These are phyloP conservation scores for Lachnellula arida DNA, from an alignment of 2,329 filamentous ascomycete species.

Conservation along the genomic window DNA sequence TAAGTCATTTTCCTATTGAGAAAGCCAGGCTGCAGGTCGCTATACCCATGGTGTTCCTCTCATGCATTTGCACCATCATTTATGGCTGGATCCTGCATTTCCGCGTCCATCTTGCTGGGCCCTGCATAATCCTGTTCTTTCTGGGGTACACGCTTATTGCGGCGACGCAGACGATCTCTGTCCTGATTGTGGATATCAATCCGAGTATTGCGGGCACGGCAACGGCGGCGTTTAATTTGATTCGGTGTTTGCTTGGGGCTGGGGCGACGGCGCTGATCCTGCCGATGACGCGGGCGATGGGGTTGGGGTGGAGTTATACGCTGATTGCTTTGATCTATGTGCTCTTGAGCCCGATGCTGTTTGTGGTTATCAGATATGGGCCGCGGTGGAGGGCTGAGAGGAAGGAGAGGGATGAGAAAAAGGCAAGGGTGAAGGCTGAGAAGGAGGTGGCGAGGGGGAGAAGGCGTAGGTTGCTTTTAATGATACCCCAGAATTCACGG, in stretches of 20 bases:
- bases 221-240: constrained; percentile 52
- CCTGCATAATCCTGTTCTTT: constrained; percentile 43
- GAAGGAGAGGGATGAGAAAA: constrained; percentile 18
- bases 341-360: constrained; percentile 36
- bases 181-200: constrained; percentile 53
- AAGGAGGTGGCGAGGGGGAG: background rate
- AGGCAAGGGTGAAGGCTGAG: background rate
- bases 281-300: constrained; percentile 47
- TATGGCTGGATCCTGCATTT: constrained; percentile 51
- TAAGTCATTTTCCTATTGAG: constrained; percentile 48
- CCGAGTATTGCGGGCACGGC: constrained; percentile 48
- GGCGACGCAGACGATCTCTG: constrained; percentile 46
- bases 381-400: constrained; percentile 40
- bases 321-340: constrained; percentile 42
- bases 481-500: too few species aligned
- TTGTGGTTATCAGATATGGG: constrained; percentile 40
- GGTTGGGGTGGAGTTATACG: constrained; percentile 48
- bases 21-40: constrained; percentile 45
- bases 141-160: constrained; percentile 48
- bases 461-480: background rate
- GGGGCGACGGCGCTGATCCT: constrained; percentile 47
- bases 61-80: constrained; percentile 41
- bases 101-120: constrained; percentile 40
- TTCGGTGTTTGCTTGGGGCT: constrained; percentile 51
- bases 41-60: constrained; percentile 47